Evolutionary conservation across 1,284 basidiomycete species (phyloP), one percentile per base, ranked within the genome.

Genomic region (Apiotrichum porosum): DNA sequence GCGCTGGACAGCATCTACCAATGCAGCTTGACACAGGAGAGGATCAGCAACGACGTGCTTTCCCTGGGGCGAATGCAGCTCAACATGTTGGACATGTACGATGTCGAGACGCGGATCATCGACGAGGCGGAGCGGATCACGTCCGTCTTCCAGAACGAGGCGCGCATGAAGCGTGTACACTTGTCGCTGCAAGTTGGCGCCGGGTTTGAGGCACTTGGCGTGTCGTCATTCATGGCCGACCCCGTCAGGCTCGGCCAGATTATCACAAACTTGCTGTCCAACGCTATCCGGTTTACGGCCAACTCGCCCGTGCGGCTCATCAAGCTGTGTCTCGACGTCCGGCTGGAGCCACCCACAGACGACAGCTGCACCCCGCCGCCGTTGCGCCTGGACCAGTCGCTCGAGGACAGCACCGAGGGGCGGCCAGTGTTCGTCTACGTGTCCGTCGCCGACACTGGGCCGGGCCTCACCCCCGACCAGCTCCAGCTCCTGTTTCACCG

Each of bases 41-140:
- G 73, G 31, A 75, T 76, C 42, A 69, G 71, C 33, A 74, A 75
- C 44, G 75, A 76, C 49, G 70, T 75, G 6, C 61, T 75, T 12
- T 73, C 73, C 9, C 54, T 76, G 13, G 74, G 73, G 6, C 56
- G 71, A 30, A 71, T 76, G 26, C 75, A 76, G 49, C 64, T 75
- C 9, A 65, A 69, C 49, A 67, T 62, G 60, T 4, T 47, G 60
- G 60, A 67, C 51, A 62, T 68, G 47, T 66, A 59, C 43, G 62
- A 66, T 34, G 65, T 71, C 44, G 71, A 74, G 30, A 70, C 64
- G 21, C 61, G 71, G 23, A 52, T 74, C n/a, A 37, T 50, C 15
- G 49, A 58, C 12, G 69, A 72, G 39, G 63, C 68, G 3, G 58
- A 66, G 36, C 69, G 67, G 41, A 61, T 71, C n/a, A 44, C 72